These are phyloP conservation scores for Lagenidium giganteum DNA, from an alignment of 352 stramenopile genomes.

Conservation along the genomic window DNA sequence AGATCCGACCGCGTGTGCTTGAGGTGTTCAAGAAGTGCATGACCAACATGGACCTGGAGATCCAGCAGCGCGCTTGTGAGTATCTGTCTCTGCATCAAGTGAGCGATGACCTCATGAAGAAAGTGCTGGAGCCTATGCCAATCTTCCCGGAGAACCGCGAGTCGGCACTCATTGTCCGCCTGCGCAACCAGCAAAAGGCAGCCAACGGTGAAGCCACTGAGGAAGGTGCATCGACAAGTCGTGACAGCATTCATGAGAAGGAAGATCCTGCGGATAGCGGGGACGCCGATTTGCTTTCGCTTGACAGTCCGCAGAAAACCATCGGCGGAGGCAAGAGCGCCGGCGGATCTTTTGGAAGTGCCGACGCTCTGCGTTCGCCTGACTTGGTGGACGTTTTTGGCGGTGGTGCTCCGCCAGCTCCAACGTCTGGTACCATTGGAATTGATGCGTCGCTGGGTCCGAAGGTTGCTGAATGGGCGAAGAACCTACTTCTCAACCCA, in stretches of 20 bases:
- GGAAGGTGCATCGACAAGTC: conserved; percentile 10
- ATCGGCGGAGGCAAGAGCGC: conserved; percentile 11
- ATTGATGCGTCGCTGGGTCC: conserved; percentile 38
- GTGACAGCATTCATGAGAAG: conserved; percentile 9
- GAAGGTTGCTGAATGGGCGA: conserved; percentile 65
- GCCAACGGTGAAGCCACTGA: conserved; percentile 17
- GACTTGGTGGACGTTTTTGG: conserved; percentile 52
- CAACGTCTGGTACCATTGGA: conserved; percentile 14
- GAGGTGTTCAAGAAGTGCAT: conserved; percentile 91
- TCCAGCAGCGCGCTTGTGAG: conserved; percentile 97
- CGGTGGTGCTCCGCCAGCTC: conserved; percentile 12
- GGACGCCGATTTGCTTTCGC: conserved; percentile 45
- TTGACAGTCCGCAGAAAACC: conserved; percentile 29
- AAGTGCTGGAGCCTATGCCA: conserved; percentile 96
- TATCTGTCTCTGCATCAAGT: conserved; percentile 91
- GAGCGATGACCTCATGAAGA: conserved; percentile 85
- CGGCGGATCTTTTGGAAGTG: conserved; percentile 4
- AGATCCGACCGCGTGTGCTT: conserved; percentile 84
- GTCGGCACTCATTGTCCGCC: conserved; percentile 57
- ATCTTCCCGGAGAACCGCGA: conserved; percentile 92
- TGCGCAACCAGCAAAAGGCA: conserved; percentile 69
- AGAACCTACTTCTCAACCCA: conserved; percentile 85
- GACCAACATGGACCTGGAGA: conserved; percentile 94
- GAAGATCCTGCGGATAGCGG: conserved; percentile 12
- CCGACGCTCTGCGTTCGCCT: conserved; percentile 36